Percentiles rank a stretch among this genome's conserved stretches.
Evolutionary conservation across 495 filamentous ascomycete species (phyloP).

Genomic region (Talaromyces stipitatus): DNA sequence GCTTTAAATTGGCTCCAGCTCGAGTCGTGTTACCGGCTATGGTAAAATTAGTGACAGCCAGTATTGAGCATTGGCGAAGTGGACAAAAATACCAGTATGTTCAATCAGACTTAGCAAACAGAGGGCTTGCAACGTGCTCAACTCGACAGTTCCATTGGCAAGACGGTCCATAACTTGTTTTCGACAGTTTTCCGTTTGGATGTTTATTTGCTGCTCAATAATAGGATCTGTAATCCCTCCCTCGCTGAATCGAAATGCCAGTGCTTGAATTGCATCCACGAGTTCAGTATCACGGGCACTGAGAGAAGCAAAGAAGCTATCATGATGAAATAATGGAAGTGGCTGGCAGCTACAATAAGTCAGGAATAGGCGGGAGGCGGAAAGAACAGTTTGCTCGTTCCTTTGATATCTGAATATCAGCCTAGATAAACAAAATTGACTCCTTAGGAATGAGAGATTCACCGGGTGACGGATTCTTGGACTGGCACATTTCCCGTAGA

Average conservation of each 20-base stretch:
- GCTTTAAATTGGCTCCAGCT: conserved; percentile 27
- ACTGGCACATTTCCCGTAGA: not conserved
- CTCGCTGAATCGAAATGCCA: conserved; percentile 24
- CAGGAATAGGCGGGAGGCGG: conserved; percentile 14
- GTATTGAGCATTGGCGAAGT: not conserved
- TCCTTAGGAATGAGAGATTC: not conserved
- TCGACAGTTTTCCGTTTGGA: conserved; percentile 21
- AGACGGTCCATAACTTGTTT: conserved; percentile 24
- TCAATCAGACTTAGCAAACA: conserved; percentile 34
- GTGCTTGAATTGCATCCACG: conserved; percentile 26
- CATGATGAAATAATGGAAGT: conserved; percentile 26
- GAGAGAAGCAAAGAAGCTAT: conserved; percentile 16
- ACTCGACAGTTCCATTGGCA: conserved; percentile 24
- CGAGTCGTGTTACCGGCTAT: conserved; percentile 27
- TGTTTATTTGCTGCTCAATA: conserved; percentile 12
- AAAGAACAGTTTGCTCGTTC: not conserved
- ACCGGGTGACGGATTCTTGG: not conserved
- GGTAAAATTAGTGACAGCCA: not conserved
- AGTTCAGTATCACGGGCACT: conserved; percentile 24
- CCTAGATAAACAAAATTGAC: not conserved
- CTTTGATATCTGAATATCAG: not conserved
- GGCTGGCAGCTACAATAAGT: conserved; percentile 33
- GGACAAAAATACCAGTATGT: conserved; percentile 24
- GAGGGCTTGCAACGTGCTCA: conserved; percentile 35
- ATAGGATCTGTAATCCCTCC: conserved; percentile 5